phyloP scores from a whole-genome alignment of 768 basidiomycete genomes.

The Podaxis pistillaris region DNA sequence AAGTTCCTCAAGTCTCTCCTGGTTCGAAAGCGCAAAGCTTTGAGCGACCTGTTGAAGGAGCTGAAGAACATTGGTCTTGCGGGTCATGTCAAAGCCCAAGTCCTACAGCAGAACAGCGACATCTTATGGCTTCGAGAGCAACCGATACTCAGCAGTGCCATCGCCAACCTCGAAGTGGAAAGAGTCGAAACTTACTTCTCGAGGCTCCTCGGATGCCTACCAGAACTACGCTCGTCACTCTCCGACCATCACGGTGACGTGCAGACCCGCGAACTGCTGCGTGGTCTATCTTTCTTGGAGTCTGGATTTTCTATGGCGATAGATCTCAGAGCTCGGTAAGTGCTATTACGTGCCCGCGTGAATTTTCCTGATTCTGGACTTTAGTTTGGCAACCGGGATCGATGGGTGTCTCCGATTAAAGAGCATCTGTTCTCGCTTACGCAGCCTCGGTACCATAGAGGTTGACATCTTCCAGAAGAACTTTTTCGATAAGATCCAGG shows the following conservation, averaged over 20 bases:
- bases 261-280: conserved; percentile 81
- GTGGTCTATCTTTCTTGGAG: conserved; percentile 76
- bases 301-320: conserved; percentile 72
- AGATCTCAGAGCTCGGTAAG: conserved; percentile 62
- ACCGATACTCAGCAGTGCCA: conserved; percentile 32
- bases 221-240: conserved; percentile 60
- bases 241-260: conserved; percentile 78
- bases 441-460: conserved; percentile 13
- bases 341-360: conserved; percentile 13
- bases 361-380: conserved; percentile 8
- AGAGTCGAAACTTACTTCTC: conserved; percentile 64
- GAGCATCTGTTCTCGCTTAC: neutral
- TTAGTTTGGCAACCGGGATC: conserved; percentile 3
- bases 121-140: conserved; percentile 68
- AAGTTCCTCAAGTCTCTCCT: conserved; percentile 73
- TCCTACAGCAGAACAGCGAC: conserved; percentile 54
- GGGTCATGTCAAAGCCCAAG: conserved; percentile 65
- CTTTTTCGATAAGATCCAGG: conserved; percentile 17
- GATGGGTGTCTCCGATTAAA: neutral
- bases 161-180: conserved; percentile 24
- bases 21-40: conserved; percentile 84
- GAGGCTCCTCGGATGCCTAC: conserved; percentile 62
- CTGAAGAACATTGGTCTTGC: conserved; percentile 78
- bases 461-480: conserved; percentile 22
- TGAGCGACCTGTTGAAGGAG: conserved; percentile 88